Percentiles rank a stretch among this genome's conserved stretches.
These are phyloP conservation scores for Harringtonia aguacate DNA, from an alignment of 2,329 filamentous ascomycete species.

Conservation along the genomic window DNA sequence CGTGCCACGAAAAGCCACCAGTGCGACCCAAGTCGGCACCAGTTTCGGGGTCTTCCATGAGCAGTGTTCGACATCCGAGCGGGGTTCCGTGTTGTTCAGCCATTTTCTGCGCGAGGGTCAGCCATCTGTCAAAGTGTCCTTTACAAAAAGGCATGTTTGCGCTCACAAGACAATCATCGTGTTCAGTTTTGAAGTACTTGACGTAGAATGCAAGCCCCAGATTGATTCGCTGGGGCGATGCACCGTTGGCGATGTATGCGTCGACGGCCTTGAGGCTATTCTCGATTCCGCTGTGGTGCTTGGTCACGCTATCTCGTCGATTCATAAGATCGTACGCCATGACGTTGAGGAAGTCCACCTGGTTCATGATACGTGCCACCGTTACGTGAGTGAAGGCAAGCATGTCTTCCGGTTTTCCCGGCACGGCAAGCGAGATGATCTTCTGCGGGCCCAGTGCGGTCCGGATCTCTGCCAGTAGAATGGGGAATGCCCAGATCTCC, in stretches of 20 bases:
- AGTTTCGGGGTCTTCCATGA: slow-evolving; percentile 47
- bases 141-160: too few relatives aligned
- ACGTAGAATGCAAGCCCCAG: slow-evolving; percentile 60
- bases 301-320: slow-evolving; percentile 54
- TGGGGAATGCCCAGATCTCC: slow-evolving; percentile 52
- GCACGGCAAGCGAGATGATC: slow-evolving; percentile 56
- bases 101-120: neutral
- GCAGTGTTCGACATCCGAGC: slow-evolving; percentile 46
- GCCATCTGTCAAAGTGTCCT: too few relatives aligned
- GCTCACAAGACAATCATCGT: slow-evolving; percentile 21
- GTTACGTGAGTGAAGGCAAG: slow-evolving; percentile 51
- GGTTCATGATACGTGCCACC: slow-evolving; percentile 45
- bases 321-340: slow-evolving; percentile 69
- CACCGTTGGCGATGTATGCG: slow-evolving; percentile 47
- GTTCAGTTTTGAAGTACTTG: slow-evolving; percentile 52
- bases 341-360: slow-evolving; percentile 58
- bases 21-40: slow-evolving; percentile 47
- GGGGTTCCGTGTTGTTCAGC: slow-evolving; percentile 18
- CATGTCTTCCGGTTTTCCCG: slow-evolving; percentile 53
- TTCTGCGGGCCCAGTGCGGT: slow-evolving; percentile 44
- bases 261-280: slow-evolving; percentile 44
- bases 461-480: slow-evolving; percentile 48
- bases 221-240: slow-evolving; percentile 44
- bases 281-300: slow-evolving; percentile 51
- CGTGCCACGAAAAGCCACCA: slow-evolving; percentile 48